Evolutionary conservation across 192 early-diverging fungal species (phyloP), one percentile per base, ranked within the genome.

Genomic region (Entomortierella chlamydospora): DNA sequence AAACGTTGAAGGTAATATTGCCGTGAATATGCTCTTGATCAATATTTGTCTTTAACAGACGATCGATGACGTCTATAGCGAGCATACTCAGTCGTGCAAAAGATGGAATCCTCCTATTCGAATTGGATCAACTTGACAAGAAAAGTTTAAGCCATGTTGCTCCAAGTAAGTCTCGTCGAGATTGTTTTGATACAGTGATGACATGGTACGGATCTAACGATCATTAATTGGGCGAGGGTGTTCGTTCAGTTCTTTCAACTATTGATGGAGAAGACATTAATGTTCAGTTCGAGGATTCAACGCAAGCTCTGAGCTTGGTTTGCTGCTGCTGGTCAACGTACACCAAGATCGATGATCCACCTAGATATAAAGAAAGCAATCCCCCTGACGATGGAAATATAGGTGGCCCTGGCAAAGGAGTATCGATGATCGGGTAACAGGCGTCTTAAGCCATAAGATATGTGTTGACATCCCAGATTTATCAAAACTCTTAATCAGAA

Each of bases 291-390:
- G 23, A 70, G 7, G 64, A 70, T 25, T 22, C 29, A 2, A 56
- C 25, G 0, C 68, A 61, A 25, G 20, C 55, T 0, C n/a, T 70
- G 34, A 54, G 61, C 20, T 13, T 70, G 34, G 47, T 12, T 8
- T 79, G 76, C n/a, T 66, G 76, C 25, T 70, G 63, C 34, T 79
- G 76, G 76, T 30, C 76, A 20, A 66, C 51, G 13, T 65, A 50
- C 51, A 70, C 76, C 0, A n/a, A 18, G n/a, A 57, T 53, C 29
- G 33, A 20, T 11, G 9, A 8, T 41, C 37, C 52, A 45, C 20
- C 17, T 18, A 10, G 15, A 20, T 20, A 47, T 47, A 47, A 20
- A 12, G 15, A 20, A 8, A 30, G 6, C 54, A 4, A 17, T 47
- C 4, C 20, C 15, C 12, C 22, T 39, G 56, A 39, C 17, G 57